Base-by-base conservation (phyloP, 345 rosid species). In the Salix arbutifolia region DNA sequence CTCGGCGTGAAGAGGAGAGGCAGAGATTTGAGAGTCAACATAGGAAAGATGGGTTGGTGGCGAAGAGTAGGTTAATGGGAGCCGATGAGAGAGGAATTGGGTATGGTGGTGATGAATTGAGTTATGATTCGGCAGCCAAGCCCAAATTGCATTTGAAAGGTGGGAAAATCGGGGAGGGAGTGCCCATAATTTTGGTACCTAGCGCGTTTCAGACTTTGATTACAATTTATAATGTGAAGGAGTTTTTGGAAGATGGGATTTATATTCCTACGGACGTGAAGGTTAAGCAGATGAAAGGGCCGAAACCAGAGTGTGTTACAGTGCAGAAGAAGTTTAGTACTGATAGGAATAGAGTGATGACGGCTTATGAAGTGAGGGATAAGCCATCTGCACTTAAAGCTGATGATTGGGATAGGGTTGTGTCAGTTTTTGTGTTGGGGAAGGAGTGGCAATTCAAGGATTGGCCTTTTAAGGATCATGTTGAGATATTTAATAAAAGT, bases 401-500 rank as follows among this genome's bases (percentile, higher is more conserved):
- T 2, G 96, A 92, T 82, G 98, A 92, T 79, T 96, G 99, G 97
- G 99, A 93, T 52, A 81, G 94, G 53, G 97, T 96, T 46, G 97
- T 96, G 75, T 94, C 98, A 0, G 97, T 90, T 71, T 93, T 93
- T 8, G 96, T 93, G 18, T 75, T 93, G 87, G 99, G 99, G 6
- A 96, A 96, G 74, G 97, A 96, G 81, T 93, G 99, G 99, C 99
- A 96, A 86, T 96, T 96, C 83, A 96, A 93, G 83, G 99, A 93
- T 44, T 96, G 98, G 98, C 99, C 99, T 70, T 96, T 87, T 73
- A 93, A 92, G 90, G 99, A 92, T 73, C 97, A 91, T 69, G 94
- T 93, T 28, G 97, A 93, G 89, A 92, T 93, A 35, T 96, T 96
- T 78, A 96, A 90, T 74, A 92, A 84, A 89, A 92, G 98, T 96